Base-by-base conservation (phyloP, 306 rosid species). In the Carpinus viminea region DNA sequence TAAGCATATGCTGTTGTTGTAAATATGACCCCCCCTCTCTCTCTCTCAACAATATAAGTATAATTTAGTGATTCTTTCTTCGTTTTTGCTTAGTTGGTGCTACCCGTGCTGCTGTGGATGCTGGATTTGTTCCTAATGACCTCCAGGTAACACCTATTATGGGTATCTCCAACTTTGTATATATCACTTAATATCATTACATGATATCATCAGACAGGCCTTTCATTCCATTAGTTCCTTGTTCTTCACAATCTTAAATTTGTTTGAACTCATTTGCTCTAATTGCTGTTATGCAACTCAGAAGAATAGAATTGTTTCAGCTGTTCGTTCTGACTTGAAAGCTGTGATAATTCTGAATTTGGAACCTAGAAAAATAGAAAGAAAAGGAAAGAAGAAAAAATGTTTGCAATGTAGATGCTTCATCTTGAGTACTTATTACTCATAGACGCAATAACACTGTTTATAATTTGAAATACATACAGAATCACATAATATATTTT, bases 81-180 rank as follows among this genome's bases (percentile, higher is more conserved):
- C 68, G 81, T 36, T 75, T 82, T 77, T 85, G 26, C 77, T 31
- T 65, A 92, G 98, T 91, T 85, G 98, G 98, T 45, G 98, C 98
- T 53, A 92, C 97, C 43, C 95, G 97, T 53, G 98, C 98, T 74
- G 98, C 98, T 78, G 98, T 94, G 81, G 98, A 94, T 85, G 97
- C 95, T 2, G 98, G 95, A 74, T 94, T 85, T 86, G 98, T 94
- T 84, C 90, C 95, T 26, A 94, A 94, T 81, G 98, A 94, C 46
- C 87, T 94, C 79, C 98, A 94, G 98, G 98, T 92, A 65, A 85
- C 70, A 71, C 72, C 68, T 68, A 59, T 76, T 41, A 57, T 45
- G 18, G 21, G 6, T 73, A 17, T 47, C 74, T 73, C 3, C 57
- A 77, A 73, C 1, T 3, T 78, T 12, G 28, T 38, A 13, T 5